These are phyloP conservation scores for Ocimum tenuiflorum DNA, from an alignment of 257 asterid species.

Conservation along the genomic window DNA sequence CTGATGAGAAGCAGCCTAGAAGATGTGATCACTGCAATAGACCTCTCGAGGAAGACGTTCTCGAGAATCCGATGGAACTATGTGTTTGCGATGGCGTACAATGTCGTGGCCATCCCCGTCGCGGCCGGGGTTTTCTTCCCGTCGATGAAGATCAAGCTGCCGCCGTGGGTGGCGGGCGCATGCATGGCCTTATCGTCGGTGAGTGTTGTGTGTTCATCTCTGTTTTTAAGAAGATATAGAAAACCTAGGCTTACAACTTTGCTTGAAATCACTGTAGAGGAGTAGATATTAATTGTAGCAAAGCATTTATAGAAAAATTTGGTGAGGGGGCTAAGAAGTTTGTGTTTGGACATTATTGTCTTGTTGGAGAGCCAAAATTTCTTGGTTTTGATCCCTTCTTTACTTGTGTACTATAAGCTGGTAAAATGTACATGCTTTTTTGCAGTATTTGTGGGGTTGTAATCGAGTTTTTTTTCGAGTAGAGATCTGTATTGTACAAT, in stretches of 20 bases:
- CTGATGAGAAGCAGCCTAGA: conserved; percentile 83
- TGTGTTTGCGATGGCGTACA: conserved; percentile 74
- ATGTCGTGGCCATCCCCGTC: conserved; percentile 66
- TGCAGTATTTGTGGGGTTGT: too few species aligned
- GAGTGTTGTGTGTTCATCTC: conserved; percentile 80
- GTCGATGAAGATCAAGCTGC: conserved; percentile 50
- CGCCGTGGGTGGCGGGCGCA: conserved; percentile 96
- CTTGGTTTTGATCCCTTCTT: too few species aligned
- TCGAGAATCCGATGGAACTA: conserved; percentile 66
- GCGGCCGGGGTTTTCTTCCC: conserved; percentile 90
- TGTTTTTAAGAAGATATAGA: conserved; percentile 77
- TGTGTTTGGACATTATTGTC: background rate
- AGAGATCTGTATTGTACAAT: too few species aligned
- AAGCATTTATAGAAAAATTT: background rate
- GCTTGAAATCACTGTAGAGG: conserved; percentile 73
- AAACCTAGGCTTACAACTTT: conserved; percentile 87
- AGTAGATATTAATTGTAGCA: conserved; percentile 29
- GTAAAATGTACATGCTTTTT: too few species aligned
- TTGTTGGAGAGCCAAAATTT: too few species aligned
- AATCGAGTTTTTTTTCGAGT: too few species aligned
- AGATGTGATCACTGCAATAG: conserved; percentile 90
- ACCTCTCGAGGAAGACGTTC: conserved; percentile 78
- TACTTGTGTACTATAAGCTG: too few species aligned
- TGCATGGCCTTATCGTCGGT: conserved; percentile 97
- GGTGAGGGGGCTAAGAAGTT: background rate